Evolutionary conservation across 164 flowering plant species (phyloP).

Genomic region (Dillenia suffruticosa): DNA sequence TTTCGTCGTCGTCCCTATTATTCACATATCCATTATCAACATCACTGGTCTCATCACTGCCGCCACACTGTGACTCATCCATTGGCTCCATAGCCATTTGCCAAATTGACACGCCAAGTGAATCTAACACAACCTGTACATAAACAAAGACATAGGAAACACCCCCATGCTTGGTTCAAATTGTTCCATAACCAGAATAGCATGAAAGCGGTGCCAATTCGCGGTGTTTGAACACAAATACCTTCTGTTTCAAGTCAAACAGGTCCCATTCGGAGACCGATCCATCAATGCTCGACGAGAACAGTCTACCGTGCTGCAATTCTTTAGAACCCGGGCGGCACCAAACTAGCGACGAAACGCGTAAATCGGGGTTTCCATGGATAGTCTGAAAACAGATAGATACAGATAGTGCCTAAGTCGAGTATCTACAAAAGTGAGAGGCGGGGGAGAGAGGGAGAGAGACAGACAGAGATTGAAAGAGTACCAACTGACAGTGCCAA

Average conservation of each 20-base stretch:
- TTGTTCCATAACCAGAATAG: not conserved
- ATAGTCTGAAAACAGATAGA: conserved; percentile 38
- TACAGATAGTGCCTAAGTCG: not conserved
- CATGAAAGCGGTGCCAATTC: not conserved
- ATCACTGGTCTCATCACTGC: conserved; percentile 14
- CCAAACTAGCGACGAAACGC: conserved; percentile 75
- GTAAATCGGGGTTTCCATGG: conserved; percentile 59
- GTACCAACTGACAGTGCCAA: conserved; percentile 97
- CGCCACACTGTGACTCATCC: conserved; percentile 5
- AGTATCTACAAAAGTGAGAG: not conserved
- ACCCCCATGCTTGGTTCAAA: not conserved
- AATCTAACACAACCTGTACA: conserved; percentile 65
- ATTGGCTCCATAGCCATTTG: conserved; percentile 80
- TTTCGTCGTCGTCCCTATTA: conserved; percentile 15
- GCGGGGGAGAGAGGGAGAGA: not conserved
- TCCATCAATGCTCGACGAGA: conserved; percentile 75
- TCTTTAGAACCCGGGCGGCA: conserved; percentile 31
- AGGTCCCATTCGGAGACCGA: conserved; percentile 85
- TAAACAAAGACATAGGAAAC: conserved; percentile 1
- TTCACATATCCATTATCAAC: conserved; percentile 52
- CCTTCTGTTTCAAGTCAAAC: conserved; percentile 62
- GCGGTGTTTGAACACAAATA: not conserved
- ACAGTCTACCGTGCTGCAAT: conserved; percentile 42
- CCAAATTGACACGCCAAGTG: conserved; percentile 89
- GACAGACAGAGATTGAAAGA: not conserved